Base-by-base conservation (phyloP, 371 early-diverging fungal genomes). In the Saksenaea vasiformis region DNA sequence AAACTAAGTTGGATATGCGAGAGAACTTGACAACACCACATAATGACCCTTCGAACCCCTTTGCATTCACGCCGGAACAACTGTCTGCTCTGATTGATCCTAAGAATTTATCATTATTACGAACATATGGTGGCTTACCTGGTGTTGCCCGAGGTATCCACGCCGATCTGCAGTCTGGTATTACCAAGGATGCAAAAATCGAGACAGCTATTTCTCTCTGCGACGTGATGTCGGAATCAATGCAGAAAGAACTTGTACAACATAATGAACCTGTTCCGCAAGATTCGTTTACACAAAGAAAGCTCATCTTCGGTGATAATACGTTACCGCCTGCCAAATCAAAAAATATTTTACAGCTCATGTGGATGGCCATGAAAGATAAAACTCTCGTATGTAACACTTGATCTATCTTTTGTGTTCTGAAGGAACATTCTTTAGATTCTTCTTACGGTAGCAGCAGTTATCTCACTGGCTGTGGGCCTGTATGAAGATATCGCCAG, bases 391-490 rank as follows among this genome's bases (percentile, higher is more conserved):
- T 87, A 78, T 74, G 79, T 43, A 17, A 36, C 51, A 31, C 10
- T 55, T 43, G 10, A 38, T 64, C 28, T 27, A 47, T 41, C 22
- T 37, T 22, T 51, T 53, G 8, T 47, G 54, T 60, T 36, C 54
- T 43, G 5, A 28, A 37, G 56, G 31, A 31, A 8, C 54, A 54
- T 51, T 53, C 5, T 65, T 54, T 75, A 85, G 84, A 90, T 95
- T 44, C 69, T 95, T 36, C 78, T 95, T 31, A 83, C 88, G 27
- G 76, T 91, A 17, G 95, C 97, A 39, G 95, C 97, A 13, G 63
- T 94, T 35, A 87, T 95, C 24, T 93, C 96, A 9, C 80, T 97
- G 5, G 94, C 73, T 28, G 84, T 95, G 28, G 97, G 97, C 17
- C 70, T 97, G 24, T 96, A 94, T 75, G 90, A 95, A 73, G 94